Conservation (phyloP, 495 filamentous ascomycete genomes). For the Podospora bellae-mahoneyi region DNA sequence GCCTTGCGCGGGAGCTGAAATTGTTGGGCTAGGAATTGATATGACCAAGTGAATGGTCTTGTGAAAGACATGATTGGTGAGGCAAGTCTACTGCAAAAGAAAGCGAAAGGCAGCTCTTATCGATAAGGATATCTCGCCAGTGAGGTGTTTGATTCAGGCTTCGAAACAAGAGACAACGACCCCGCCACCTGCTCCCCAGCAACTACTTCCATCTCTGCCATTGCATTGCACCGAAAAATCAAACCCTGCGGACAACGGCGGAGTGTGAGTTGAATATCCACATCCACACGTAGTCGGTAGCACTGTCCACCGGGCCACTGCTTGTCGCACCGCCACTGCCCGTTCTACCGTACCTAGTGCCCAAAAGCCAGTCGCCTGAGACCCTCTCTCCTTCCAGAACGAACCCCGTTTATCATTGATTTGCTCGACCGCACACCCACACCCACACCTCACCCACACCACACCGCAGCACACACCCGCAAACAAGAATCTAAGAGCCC, state of each 20-base stretch:
- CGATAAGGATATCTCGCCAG: not conserved
- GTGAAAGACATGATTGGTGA: not conserved
- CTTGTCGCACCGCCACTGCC: not conserved
- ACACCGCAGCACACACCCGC: not conserved
- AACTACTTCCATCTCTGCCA: not conserved
- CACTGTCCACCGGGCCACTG: not conserved
- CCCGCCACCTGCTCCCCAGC: not conserved
- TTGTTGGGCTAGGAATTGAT: not conserved
- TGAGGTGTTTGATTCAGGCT: not conserved
- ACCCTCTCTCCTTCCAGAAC: not conserved
- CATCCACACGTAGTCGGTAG: not conserved
- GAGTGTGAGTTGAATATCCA: not conserved
- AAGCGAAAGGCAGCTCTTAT: not conserved
- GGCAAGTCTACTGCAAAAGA: not conserved
- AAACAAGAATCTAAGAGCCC: slow-evolving; percentile 3
- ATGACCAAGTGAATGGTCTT: not conserved
- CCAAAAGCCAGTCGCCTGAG: not conserved
- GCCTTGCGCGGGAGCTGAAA: not conserved
- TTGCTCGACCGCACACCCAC: not conserved
- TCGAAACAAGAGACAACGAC: not conserved
- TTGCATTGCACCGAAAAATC: not conserved
- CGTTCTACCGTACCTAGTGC: not conserved
- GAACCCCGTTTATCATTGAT: slow-evolving; percentile 9
- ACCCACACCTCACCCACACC: not conserved
- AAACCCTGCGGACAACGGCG: not conserved